Evolutionary conservation across 2,329 filamentous ascomycete species (phyloP).

Genomic region (Peltaster fructicola): DNA sequence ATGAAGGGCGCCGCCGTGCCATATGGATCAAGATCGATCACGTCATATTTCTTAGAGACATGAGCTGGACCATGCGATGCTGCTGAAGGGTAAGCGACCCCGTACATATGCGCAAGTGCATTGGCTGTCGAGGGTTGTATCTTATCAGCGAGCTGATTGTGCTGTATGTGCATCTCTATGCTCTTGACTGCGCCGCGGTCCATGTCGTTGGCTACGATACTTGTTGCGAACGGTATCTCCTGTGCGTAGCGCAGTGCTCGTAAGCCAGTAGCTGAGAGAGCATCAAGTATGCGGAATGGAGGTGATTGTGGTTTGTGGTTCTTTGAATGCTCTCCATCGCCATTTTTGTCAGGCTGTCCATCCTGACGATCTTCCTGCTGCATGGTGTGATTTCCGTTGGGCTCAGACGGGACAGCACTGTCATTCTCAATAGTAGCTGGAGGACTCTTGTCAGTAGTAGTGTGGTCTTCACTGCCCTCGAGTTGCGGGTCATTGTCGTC

Average conservation of each 20-base stretch:
- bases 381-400: conserved; percentile 1
- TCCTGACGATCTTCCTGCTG: conserved; percentile 2
- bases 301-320: conserved; percentile 13
- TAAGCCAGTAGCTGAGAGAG: conserved; percentile 81
- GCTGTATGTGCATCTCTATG: conserved; percentile 67
- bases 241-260: conserved; percentile 80
- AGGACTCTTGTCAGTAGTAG: neutral
- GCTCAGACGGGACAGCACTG: neutral
- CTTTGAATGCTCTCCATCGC: neutral
- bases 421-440: neutral
- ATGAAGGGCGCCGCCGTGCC: conserved; percentile 86
- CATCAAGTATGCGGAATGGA: conserved; percentile 76
- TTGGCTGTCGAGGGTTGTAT: conserved; percentile 63
- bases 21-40: conserved; percentile 93
- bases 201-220: conserved; percentile 63
- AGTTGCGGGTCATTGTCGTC: conserved; percentile 2
- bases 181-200: conserved; percentile 36
- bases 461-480: conserved; percentile 2
- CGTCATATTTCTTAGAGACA: conserved; percentile 49
- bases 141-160: conserved; percentile 58
- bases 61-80: conserved; percentile 21
- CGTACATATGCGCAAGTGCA: conserved; percentile 84
- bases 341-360: conserved; percentile 1
- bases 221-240: conserved; percentile 47
- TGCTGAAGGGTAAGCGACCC: conserved; percentile 19